Conservation (phyloP, 805 yeast species). For the Zygosaccharomyces kombuchaensis region DNA sequence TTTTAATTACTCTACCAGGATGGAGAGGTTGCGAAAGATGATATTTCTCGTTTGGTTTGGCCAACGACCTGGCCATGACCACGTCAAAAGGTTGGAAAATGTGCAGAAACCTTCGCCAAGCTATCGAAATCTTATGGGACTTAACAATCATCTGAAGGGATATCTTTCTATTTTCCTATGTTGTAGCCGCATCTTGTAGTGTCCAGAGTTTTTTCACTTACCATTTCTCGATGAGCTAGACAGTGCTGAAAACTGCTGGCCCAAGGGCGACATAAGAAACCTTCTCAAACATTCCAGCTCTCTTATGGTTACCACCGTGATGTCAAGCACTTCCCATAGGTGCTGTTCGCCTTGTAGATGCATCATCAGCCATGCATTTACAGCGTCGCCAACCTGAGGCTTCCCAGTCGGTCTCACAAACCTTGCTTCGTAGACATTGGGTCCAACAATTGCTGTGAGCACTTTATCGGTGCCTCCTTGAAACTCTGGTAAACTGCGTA, state of each 20-base stretch:
- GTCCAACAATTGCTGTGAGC: constrained; percentile 9
- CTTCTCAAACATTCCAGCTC: constrained; percentile 14
- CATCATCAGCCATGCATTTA: constrained; percentile 16
- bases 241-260: constrained; percentile 5
- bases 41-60: constrained; percentile 12
- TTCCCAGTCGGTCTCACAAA: neutral
- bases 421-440: constrained; percentile 8
- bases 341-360: neutral
- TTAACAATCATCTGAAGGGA: neutral
- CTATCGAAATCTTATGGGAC: neutral
- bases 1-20: constrained; percentile 17
- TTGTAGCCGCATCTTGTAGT: neutral
- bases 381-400: constrained; percentile 16
- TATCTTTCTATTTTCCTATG: neutral
- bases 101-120: constrained; percentile 2
- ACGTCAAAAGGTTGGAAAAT: constrained; percentile 12
- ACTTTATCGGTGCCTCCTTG: constrained; percentile 3
- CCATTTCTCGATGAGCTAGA: neutral
- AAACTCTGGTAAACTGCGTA: constrained; percentile 13
- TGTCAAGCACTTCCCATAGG: constrained; percentile 16
- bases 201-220: constrained; percentile 3
- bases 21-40: constrained; percentile 23
- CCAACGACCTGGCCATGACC: constrained; percentile 10
- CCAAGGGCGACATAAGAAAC: constrained; percentile 10
- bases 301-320: constrained; percentile 7